Evolutionary conservation across 2,329 filamentous ascomycete species (phyloP).

Genomic region (Colletotrichum ledebouriae): DNA sequence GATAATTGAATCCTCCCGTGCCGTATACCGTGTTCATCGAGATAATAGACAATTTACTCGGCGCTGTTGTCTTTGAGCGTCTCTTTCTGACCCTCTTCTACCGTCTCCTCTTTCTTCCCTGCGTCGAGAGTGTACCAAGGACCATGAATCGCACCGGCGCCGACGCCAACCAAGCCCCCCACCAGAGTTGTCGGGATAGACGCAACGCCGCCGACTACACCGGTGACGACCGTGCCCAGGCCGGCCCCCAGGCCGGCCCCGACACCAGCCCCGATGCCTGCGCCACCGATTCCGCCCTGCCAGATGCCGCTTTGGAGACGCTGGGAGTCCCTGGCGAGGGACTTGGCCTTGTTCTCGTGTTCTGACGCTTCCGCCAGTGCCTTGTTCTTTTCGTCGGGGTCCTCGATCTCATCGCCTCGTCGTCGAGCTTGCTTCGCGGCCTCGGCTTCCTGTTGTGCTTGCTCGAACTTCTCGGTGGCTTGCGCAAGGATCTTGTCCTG

Average conservation of each 20-base stretch:
- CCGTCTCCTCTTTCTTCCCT: constrained; percentile 12
- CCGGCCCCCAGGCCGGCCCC: constrained; percentile 32
- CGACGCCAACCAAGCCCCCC: constrained; percentile 25
- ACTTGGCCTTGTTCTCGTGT: constrained; percentile 32
- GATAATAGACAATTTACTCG: neutral
- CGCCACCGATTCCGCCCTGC: constrained; percentile 37
- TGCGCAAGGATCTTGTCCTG: constrained; percentile 35
- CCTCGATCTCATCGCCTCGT: constrained; percentile 26
- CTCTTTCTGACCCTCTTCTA: neutral
- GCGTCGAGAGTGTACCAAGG: constrained; percentile 33
- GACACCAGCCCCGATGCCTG: constrained; percentile 33
- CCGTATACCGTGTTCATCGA: neutral
- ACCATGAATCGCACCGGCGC: constrained; percentile 32
- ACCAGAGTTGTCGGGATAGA: constrained; percentile 28
- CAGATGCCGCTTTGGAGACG: constrained; percentile 35
- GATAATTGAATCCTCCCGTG: too few species aligned
- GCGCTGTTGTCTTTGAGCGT: neutral
- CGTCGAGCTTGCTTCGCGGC: constrained; percentile 18
- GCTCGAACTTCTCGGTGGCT: constrained; percentile 32
- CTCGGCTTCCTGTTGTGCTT: constrained; percentile 30
- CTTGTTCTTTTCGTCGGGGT: constrained; percentile 34
- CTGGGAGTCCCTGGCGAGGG: constrained; percentile 18
- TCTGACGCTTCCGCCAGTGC: constrained; percentile 31
- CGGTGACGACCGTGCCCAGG: constrained; percentile 25
- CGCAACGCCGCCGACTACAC: constrained; percentile 35